Evolutionary conservation across 768 basidiomycete species (phyloP), one percentile per base, ranked within the genome.

Genomic region (Podaxis mareebaensis): DNA sequence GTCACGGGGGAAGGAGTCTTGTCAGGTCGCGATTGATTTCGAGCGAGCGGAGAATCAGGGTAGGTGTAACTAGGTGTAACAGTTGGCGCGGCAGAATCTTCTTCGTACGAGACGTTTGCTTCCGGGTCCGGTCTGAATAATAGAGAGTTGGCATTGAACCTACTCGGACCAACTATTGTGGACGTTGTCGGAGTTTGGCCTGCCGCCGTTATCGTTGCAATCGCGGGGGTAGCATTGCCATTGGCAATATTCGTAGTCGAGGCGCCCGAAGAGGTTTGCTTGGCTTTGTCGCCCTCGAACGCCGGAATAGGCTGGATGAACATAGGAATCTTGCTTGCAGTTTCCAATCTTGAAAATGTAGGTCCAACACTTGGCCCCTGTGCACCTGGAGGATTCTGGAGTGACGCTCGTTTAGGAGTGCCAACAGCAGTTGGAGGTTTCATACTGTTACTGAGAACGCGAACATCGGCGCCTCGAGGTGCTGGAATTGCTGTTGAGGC

Each of bases 261-360:
- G 4, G 58, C 33, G 40, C 24, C 48, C 7, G 63, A 58, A 46
- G 69, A 40, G 24, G 65, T 24, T 60, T 24, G 73, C 66, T 67
- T 74, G 66, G 44, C 74, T 66, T 86, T 86, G 55, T 65, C 75
- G 60, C 93, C 90, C 71, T 87, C 90, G 83, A 95, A 97, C 8
- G 96, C 89, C 10, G 96, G 96, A 67, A 99, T 99, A 38, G 88
- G 69, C 68, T 93, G 91, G 64, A 99, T 96, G 70, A 85, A 78
- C 93, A 96, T 96, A 58, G 67, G 79, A 66, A 88, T 83, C 65
- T 86, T 86, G 22, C 70, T 81, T 80, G 66, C 65, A 13, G 65
- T 60, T 24, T 60, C 55, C 3, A 49, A 56, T 56, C 64, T 64
- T 5, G 64, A 59, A 40, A 69, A 67, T 30, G 70, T 72, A 4